Conservation (phyloP, 345 rosid species). For the Ceriops decandra region DNA sequence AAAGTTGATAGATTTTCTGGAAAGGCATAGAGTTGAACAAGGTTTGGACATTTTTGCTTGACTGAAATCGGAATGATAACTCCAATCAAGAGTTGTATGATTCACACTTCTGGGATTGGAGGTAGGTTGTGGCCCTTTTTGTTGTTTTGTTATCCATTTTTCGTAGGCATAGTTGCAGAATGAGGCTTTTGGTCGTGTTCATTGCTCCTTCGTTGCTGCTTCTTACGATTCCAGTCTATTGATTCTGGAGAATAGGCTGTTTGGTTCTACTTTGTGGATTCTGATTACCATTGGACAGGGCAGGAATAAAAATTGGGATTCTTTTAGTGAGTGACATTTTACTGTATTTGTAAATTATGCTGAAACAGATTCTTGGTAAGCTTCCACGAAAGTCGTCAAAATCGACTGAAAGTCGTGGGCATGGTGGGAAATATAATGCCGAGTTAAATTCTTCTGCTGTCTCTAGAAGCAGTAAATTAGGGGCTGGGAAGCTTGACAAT, state of each 20-base stretch:
- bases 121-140: constrained; percentile 9
- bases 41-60: constrained; percentile 19
- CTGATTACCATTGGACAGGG: constrained; percentile 13
- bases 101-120: constrained; percentile 17
- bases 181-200: not conserved
- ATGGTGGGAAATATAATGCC: constrained; percentile 41
- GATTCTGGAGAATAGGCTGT: constrained; percentile 12
- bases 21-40: constrained; percentile 18
- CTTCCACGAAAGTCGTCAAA: constrained; percentile 83
- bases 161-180: constrained; percentile 6
- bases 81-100: constrained; percentile 5
- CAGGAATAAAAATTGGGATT: constrained; percentile 1
- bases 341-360: constrained; percentile 43
- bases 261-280: constrained; percentile 18
- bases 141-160: constrained; percentile 11
- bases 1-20: not conserved
- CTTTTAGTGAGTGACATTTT: constrained; percentile 13
- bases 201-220: not conserved
- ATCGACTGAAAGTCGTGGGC: constrained; percentile 52
- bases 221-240: constrained; percentile 9
- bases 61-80: constrained; percentile 18
- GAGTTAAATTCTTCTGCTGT: constrained; percentile 36
- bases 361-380: constrained; percentile 76
- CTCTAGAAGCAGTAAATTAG: constrained; percentile 39
- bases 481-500: constrained; percentile 35